Evolutionary conservation across 2,329 filamentous ascomycete genomes (phyloP).

Genomic region (Podosphaera aphanis): DNA sequence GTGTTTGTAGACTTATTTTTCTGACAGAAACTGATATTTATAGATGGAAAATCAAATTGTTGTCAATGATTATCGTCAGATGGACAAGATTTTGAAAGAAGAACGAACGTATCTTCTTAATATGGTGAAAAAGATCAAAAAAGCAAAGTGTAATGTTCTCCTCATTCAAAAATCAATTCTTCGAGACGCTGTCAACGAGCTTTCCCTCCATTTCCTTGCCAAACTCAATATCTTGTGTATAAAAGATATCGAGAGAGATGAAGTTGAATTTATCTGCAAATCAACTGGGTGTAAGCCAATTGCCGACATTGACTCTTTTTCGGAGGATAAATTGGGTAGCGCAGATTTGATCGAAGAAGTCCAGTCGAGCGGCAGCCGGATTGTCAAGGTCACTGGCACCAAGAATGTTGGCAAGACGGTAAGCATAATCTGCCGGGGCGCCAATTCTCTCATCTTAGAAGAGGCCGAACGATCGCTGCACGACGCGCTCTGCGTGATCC

Average conservation of each 20-base stretch:
- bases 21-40: constrained; percentile 5
- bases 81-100: constrained; percentile 99
- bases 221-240: constrained; percentile 88
- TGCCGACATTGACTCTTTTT: constrained; percentile 94
- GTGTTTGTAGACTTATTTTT: constrained; percentile 11
- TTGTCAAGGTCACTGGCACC: constrained; percentile 87
- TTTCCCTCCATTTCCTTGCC: constrained; percentile 89
- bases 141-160: constrained; percentile 97
- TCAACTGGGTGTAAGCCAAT: constrained; percentile 97
- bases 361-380: constrained; percentile 64
- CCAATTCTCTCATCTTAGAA: constrained; percentile 82
- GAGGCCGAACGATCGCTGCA: constrained; percentile 93
- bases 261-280: constrained; percentile 99
- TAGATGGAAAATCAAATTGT: constrained; percentile 99
- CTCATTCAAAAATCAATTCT: constrained; percentile 98
- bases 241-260: constrained; percentile 96
- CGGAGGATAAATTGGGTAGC: constrained; percentile 87
- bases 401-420: constrained; percentile 70
- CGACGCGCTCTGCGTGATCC: constrained; percentile 91
- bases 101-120: constrained; percentile 94
- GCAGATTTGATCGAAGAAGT: constrained; percentile 89
- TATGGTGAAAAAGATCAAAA: constrained; percentile 99
- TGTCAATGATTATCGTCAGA: constrained; percentile 97
- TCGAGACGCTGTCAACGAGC: constrained; percentile 88
- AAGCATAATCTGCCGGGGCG: constrained; percentile 80